These are phyloP conservation scores for Penicillium capsulatum DNA, from an alignment of 2,329 filamentous ascomycete genomes.

Conservation along the genomic window DNA sequence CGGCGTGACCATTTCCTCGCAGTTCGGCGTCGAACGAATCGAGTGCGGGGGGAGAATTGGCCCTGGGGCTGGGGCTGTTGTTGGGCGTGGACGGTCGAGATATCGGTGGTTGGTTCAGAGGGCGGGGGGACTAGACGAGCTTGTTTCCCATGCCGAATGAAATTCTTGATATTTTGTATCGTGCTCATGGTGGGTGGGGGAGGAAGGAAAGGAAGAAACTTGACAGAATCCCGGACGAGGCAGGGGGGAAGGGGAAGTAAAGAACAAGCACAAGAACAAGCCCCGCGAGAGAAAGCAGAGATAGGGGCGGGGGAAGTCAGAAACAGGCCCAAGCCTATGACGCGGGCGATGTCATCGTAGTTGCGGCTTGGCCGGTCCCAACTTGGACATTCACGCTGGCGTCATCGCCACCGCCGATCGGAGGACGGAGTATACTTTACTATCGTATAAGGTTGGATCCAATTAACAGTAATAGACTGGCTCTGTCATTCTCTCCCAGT, in stretches of 20 bases:
- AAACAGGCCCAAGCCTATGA: slow-evolving; percentile 9
- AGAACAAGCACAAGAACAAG: slow-evolving; percentile 1
- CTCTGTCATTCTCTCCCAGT: too few species aligned
- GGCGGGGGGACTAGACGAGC: slow-evolving; percentile 64
- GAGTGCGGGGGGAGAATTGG: slow-evolving; percentile 49
- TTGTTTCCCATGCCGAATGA: slow-evolving; percentile 97
- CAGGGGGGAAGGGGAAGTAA: background rate
- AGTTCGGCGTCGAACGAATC: slow-evolving; percentile 54
- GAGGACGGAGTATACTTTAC: too few species aligned
- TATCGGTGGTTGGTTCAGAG: slow-evolving; percentile 59
- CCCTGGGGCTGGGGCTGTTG: slow-evolving; percentile 53
- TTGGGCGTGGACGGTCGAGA: slow-evolving; percentile 62
- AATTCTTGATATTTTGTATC: slow-evolving; percentile 96
- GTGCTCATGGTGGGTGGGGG: slow-evolving; percentile 52
- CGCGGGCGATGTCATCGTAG: slow-evolving; percentile 12
- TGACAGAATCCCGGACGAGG: background rate
- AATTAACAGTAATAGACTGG: too few species aligned
- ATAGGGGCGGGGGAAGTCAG: slow-evolving; percentile 2
- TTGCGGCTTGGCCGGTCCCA: slow-evolving; percentile 2
- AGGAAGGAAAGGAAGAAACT: slow-evolving; percentile 4
- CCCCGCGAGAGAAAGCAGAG: slow-evolving; percentile 2
- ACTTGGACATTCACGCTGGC: too few species aligned
- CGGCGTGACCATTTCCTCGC: slow-evolving; percentile 60
- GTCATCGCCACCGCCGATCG: too few species aligned
- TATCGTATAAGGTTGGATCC: too few species aligned